These are phyloP conservation scores for Chrysanthemum lavandulifolium DNA, from an alignment of 129 eudicot species.

Conservation along the genomic window DNA sequence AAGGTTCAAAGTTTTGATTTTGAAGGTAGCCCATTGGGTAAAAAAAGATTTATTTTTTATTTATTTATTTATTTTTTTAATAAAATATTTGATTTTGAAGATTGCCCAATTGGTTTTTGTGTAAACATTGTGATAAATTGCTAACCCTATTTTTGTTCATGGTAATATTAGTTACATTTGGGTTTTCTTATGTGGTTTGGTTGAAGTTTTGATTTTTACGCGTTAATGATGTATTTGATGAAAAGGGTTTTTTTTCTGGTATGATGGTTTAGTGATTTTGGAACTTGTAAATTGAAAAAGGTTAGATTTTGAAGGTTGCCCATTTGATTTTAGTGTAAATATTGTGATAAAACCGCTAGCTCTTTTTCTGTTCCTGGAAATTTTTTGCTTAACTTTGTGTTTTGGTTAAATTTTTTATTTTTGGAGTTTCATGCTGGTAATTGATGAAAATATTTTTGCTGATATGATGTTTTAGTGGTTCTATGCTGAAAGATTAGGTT, in stretches of 20 bases:
- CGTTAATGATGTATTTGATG: too few species aligned
- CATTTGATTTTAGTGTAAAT: background rate
- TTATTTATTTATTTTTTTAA: background rate
- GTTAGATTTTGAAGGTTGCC: background rate
- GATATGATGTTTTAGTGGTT: background rate
- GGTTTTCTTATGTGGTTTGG: too few species aligned
- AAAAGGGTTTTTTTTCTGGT: too few species aligned
- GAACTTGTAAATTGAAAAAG: background rate
- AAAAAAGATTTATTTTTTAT: too few species aligned
- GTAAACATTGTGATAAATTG: background rate
- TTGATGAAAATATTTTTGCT: background rate
- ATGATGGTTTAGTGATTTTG: background rate
- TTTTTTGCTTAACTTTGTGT: background rate
- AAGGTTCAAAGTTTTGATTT: too few species aligned
- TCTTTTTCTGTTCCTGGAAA: conserved; percentile 80
- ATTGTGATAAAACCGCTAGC: conserved; percentile 36
- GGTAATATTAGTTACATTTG: background rate
- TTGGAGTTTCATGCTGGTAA: too few species aligned
- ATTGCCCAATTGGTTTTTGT: background rate
- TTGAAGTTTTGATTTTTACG: too few species aligned
- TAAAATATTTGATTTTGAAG: background rate
- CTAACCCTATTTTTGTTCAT: too few species aligned
- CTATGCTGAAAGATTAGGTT: background rate
- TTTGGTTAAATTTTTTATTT: background rate
- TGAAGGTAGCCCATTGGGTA: too few species aligned